A percentile compares a stretch with the other conserved stretches of the same genome.
Conservation (phyloP, 257 asterid genomes). For the Petunia secreta region DNA sequence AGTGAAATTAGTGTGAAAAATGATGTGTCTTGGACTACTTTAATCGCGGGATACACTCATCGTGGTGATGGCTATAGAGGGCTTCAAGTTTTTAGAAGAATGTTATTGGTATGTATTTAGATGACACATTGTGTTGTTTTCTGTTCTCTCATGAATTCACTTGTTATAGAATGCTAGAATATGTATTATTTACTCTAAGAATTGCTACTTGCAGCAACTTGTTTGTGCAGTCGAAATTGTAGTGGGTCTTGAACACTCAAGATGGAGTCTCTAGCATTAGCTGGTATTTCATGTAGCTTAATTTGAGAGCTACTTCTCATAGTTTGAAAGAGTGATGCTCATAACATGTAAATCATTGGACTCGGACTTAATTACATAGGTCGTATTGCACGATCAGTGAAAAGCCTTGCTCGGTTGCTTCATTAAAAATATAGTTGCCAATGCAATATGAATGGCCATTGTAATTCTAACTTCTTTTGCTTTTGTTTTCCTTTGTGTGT, state of each 20-base stretch:
- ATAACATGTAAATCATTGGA: neutral
- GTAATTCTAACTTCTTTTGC: neutral
- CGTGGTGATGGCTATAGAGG: slow-evolving; percentile 68
- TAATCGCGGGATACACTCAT: slow-evolving; percentile 86
- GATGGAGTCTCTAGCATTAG: no score
- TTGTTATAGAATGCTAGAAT: neutral
- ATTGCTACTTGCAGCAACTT: neutral
- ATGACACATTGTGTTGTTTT: neutral
- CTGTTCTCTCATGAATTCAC: neutral
- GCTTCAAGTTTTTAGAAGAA: slow-evolving; percentile 60
- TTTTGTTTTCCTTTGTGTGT: slow-evolving; percentile 19
- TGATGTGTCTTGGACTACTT: slow-evolving; percentile 79
- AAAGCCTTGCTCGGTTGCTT: neutral
- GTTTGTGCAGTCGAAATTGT: neutral
- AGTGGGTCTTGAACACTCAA: neutral
- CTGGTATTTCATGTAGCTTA: neutral
- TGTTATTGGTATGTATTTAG: slow-evolving; percentile 61
- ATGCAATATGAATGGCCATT: neutral
- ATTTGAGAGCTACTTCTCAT: neutral
- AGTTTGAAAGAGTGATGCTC: neutral
- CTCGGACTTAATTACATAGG: neutral
- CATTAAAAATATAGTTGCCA: neutral
- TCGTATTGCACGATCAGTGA: neutral
- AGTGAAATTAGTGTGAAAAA: slow-evolving; percentile 63
- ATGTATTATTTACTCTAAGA: neutral